Evolutionary conservation across 768 basidiomycete species (phyloP).

Genomic region (Tulasnella sp.): DNA sequence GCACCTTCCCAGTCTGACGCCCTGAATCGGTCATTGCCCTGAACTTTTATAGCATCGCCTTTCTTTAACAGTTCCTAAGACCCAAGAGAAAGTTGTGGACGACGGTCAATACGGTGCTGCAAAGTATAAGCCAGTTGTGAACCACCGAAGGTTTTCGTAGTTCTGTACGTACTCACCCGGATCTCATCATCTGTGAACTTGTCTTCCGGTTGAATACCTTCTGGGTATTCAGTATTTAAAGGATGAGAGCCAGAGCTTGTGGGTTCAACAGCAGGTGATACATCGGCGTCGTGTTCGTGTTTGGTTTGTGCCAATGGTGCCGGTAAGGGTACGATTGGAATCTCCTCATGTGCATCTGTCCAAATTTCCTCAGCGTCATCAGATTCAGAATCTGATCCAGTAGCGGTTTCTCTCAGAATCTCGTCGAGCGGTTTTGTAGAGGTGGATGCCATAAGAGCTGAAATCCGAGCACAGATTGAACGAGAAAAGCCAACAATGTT

Average conservation of each 20-base stretch:
- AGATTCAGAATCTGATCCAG: neutral
- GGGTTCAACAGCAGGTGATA: neutral
- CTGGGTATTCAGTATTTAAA: neutral
- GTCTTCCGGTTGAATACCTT: neutral
- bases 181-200: conserved; percentile 13
- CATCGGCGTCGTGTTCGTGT: neutral
- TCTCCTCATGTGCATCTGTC: neutral
- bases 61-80: conserved; percentile 36
- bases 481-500: neutral
- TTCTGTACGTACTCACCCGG: neutral
- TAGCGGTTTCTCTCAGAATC: neutral
- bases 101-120: too few species aligned
- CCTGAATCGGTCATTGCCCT: conserved; percentile 69
- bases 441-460: neutral
- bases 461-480: too few species aligned
- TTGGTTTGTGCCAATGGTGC: neutral
- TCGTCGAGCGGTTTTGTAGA: neutral
- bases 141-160: too few species aligned
- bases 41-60: conserved; percentile 55
- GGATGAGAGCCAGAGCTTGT: too few species aligned
- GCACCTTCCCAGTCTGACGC: conserved; percentile 58
- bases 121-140: neutral
- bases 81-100: too few species aligned
- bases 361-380: conserved; percentile 9
- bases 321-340: neutral